A percentile compares a stretch with the other conserved stretches of the same genome.
Conservation (phyloP, 2,329 filamentous ascomycete species). For the Volutella citrinella region DNA sequence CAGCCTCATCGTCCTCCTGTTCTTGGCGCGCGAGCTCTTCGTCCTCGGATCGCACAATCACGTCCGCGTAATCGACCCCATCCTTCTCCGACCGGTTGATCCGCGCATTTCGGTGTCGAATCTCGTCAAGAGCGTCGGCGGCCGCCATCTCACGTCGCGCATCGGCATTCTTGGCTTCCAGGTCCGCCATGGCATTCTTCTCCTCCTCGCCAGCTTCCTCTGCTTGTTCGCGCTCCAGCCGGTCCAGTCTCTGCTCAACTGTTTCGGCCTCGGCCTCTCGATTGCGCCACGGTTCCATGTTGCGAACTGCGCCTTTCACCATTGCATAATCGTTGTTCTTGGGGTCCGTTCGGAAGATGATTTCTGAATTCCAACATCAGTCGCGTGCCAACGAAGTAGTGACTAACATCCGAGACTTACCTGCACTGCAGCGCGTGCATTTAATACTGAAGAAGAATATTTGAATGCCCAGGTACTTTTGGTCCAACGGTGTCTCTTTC, state of each 20-base stretch:
- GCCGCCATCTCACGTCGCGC: constrained; percentile 95
- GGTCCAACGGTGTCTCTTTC: constrained; percentile 84
- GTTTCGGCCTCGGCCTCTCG: constrained; percentile 67
- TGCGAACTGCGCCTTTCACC: constrained; percentile 81
- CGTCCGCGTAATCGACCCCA: constrained; percentile 57
- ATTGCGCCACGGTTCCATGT: constrained; percentile 86
- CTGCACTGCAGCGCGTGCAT: constrained; percentile 78
- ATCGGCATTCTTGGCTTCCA: constrained; percentile 91
- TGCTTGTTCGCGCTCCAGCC: constrained; percentile 73
- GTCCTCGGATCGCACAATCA: constrained; percentile 52
- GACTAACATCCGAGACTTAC: no score
- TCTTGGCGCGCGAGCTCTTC: constrained; percentile 66
- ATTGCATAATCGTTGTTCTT: constrained; percentile 89
- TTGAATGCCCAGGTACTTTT: constrained; percentile 84
- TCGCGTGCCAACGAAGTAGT: no score
- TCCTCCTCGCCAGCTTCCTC: constrained; percentile 65
- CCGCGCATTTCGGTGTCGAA: constrained; percentile 84
- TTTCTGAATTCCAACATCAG: no score
- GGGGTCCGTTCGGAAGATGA: constrained; percentile 91
- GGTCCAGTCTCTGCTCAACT: constrained; percentile 80
- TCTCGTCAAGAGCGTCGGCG: constrained; percentile 93
- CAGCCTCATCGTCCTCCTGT: constrained; percentile 78
- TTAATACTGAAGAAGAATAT: constrained; percentile 82
- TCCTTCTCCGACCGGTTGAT: constrained; percentile 74
- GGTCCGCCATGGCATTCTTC: constrained; percentile 87